Conservation (phyloP, 768 basidiomycete species). For the Saitozyma podzolica region DNA sequence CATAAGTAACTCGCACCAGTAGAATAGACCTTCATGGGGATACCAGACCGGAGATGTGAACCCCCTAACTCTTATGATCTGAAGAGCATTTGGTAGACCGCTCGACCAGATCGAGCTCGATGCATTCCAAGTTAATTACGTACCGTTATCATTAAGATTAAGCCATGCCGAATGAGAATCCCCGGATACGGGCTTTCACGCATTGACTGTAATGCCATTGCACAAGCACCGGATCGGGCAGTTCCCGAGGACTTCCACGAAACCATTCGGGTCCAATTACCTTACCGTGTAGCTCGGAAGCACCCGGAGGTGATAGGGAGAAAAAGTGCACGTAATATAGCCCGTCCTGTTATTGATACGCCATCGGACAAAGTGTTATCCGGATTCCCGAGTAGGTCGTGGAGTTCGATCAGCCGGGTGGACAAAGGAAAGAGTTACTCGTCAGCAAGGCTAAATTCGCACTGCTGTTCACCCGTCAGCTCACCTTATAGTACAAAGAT, state of each 20-base stretch:
- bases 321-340: conserved; percentile 13
- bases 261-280: conserved; percentile 2
- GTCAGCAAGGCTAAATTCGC: too few relatives aligned
- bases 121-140: too few relatives aligned
- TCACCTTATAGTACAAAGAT: conserved; percentile 9
- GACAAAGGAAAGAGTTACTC: conserved; percentile 2
- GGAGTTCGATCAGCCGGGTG: not conserved
- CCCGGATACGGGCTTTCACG: conserved; percentile 10
- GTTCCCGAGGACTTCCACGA: not conserved
- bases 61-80: too few relatives aligned
- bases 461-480: too few relatives aligned
- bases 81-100: too few relatives aligned
- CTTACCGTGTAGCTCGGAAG: conserved; percentile 6
- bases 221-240: conserved; percentile 1
- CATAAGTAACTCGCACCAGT: too few relatives aligned
- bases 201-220: conserved; percentile 14
- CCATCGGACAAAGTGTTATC: not conserved
- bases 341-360: conserved; percentile 6
- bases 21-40: too few relatives aligned
- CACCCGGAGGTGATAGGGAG: not conserved
- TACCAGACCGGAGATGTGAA: too few relatives aligned
- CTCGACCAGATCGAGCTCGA: too few relatives aligned
- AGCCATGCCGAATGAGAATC: conserved; percentile 2
- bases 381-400: not conserved
- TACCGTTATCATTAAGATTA: too few relatives aligned